A percentile compares a stretch with the other conserved stretches of the same genome.
Conservation (phyloP, 2,329 filamentous ascomycete species). For the Fusarium euwallaceae region DNA sequence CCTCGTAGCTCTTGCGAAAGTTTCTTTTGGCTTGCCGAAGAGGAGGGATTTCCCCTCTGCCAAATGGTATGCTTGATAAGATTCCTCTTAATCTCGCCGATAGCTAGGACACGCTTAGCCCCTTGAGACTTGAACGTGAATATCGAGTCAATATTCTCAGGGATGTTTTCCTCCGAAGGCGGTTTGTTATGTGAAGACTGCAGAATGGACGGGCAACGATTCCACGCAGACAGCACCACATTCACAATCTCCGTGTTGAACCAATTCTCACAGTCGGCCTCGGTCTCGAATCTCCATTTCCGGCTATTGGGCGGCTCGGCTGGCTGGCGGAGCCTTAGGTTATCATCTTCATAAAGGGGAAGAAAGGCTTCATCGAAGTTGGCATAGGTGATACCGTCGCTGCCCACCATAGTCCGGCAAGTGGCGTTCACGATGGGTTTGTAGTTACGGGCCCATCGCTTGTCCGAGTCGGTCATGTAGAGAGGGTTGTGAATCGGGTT, state of each 20-base stretch:
- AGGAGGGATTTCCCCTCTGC: neutral
- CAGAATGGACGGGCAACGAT: neutral
- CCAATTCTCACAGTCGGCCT: constrained; percentile 7
- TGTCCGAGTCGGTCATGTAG: neutral
- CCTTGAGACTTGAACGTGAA: neutral
- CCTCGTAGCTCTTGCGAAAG: constrained; percentile 5
- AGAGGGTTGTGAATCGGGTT: neutral
- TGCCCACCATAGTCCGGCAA: neutral
- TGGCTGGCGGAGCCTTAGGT: neutral
- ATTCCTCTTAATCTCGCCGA: neutral
- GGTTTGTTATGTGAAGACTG: constrained; percentile 1
- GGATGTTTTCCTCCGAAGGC: neutral
- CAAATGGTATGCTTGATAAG: neutral
- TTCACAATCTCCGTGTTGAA: constrained; percentile 5
- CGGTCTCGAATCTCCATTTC: neutral
- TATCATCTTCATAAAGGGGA: neutral
- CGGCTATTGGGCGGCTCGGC: neutral
- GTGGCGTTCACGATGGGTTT: neutral
- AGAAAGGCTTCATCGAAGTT: neutral
- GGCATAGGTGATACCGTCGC: neutral
- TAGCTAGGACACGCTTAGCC: neutral
- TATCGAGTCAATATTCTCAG: constrained; percentile 2
- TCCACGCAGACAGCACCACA: neutral
- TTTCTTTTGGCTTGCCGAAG: neutral
- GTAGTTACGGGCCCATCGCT: neutral